These are phyloP conservation scores for Aspergillus diversus DNA, from an alignment of 495 filamentous ascomycete genomes.

Conservation along the genomic window DNA sequence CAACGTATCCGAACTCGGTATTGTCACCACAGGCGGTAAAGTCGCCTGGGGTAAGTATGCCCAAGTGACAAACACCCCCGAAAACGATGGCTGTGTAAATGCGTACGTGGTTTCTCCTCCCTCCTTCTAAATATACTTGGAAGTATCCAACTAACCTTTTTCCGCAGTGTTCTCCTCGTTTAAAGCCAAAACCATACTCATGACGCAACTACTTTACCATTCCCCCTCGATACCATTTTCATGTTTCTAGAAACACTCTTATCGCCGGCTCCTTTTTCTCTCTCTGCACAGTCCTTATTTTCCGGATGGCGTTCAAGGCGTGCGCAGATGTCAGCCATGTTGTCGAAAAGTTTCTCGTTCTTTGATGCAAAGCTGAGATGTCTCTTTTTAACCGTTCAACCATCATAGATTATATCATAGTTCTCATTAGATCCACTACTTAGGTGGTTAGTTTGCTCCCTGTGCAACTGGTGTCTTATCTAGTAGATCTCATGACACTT, in stretches of 20 bases:
- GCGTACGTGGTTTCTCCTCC: slow-evolving; percentile 44
- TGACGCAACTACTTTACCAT: slow-evolving; percentile 1
- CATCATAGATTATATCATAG: too few species aligned
- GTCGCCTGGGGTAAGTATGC: slow-evolving; percentile 90
- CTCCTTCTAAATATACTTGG: neutral
- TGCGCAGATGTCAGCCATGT: slow-evolving; percentile 10
- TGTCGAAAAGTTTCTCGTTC: slow-evolving; percentile 15
- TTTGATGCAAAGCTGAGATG: neutral
- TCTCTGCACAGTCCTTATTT: slow-evolving; percentile 3
- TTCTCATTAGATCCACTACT: too few species aligned
- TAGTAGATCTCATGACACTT: too few species aligned
- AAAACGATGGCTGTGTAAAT: slow-evolving; percentile 82
- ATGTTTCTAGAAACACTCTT: slow-evolving; percentile 13
- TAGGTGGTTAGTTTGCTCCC: too few species aligned
- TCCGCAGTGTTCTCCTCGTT: slow-evolving; percentile 21
- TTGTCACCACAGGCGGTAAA: slow-evolving; percentile 92
- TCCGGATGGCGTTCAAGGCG: slow-evolving; percentile 23
- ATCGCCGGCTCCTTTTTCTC: neutral
- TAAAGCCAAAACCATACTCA: slow-evolving; percentile 12
- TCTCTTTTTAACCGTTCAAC: too few species aligned
- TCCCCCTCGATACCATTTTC: slow-evolving; percentile 17
- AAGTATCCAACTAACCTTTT: neutral
- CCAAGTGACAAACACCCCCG: slow-evolving; percentile 70
- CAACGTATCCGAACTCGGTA: slow-evolving; percentile 89
- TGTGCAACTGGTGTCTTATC: too few species aligned